Conservation (phyloP, 345 rosid species). For the Dimocarpus longan region DNA sequence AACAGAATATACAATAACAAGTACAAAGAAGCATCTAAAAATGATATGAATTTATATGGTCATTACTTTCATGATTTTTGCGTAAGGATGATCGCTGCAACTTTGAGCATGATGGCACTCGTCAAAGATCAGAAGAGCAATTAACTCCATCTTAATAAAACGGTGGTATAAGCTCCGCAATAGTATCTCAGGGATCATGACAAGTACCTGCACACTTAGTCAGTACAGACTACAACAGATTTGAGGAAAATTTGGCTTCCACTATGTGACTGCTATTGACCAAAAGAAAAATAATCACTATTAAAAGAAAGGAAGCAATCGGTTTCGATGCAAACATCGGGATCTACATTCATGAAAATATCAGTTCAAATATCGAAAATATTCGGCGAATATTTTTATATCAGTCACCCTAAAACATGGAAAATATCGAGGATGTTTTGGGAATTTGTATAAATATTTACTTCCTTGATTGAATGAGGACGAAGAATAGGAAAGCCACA, state of each 20-base stretch:
- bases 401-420: too few relatives aligned
- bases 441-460: too few relatives aligned
- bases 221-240: slow-evolving; percentile 12
- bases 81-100: slow-evolving; percentile 83
- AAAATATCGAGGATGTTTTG: too few relatives aligned
- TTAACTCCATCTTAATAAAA: slow-evolving; percentile 83
- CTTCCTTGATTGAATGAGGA: neutral
- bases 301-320: too few relatives aligned
- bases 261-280: slow-evolving; percentile 6
- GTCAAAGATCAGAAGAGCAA: slow-evolving; percentile 86
- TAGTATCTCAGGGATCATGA: slow-evolving; percentile 87
- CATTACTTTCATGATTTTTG: slow-evolving; percentile 87
- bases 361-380: too few relatives aligned
- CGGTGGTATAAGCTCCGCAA: slow-evolving; percentile 77
- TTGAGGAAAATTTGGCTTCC: slow-evolving; percentile 23
- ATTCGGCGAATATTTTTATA: too few relatives aligned
- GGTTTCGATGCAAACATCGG: too few relatives aligned
- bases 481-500: neutral
- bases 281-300: neutral
- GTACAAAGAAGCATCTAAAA: slow-evolving; percentile 4
- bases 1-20: slow-evolving; percentile 18
- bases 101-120: slow-evolving; percentile 98
- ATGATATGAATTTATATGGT: slow-evolving; percentile 20
- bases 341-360: too few relatives aligned
- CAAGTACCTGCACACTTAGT: slow-evolving; percentile 68